Percentiles rank a stretch among this genome's conserved stretches.
phyloP scores from a whole-genome alignment of 345 rosid species.

The Camelina laxa region DNA sequence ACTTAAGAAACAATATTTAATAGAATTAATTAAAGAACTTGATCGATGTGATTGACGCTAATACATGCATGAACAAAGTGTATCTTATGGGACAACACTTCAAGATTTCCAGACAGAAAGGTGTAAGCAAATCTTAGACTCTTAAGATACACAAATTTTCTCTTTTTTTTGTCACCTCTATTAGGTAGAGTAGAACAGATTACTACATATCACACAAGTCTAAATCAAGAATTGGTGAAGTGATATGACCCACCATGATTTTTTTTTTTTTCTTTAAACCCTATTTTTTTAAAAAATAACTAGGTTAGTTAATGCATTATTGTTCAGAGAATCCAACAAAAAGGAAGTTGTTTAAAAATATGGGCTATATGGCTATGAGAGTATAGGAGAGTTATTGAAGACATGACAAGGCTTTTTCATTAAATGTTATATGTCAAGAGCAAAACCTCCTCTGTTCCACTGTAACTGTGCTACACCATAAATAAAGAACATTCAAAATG shows the following conservation, averaged over 20 bases:
- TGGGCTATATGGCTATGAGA: conserved; percentile 8
- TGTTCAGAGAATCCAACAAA: conserved; percentile 40
- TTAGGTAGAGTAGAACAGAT: conserved; percentile 35
- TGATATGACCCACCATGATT: conserved; percentile 41
- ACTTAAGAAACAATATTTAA: not conserved
- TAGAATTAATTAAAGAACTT: not conserved
- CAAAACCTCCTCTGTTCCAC: conserved; percentile 29
- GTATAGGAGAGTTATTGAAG: conserved; percentile 22
- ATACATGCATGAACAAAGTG: conserved; percentile 21
- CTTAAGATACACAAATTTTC: conserved; percentile 2
- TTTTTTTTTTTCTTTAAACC: not conserved
- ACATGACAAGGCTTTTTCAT: conserved; percentile 45
- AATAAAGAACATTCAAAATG: conserved; percentile 34
- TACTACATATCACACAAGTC: conserved; percentile 24
- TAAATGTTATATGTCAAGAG: conserved; percentile 33
- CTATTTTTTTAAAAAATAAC: not conserved
- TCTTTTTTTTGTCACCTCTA: not conserved
- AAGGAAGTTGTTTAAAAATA: conserved; percentile 8
- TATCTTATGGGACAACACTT: conserved; percentile 25
- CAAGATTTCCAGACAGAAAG: conserved; percentile 41
- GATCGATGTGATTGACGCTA: conserved; percentile 22
- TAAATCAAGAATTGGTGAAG: conserved; percentile 28
- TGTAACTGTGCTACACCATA: conserved; percentile 26
- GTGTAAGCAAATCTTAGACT: conserved; percentile 40
- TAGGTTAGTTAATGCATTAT: conserved; percentile 41